A percentile compares a stretch with the other conserved stretches of the same genome.
These are phyloP conservation scores for Orbilia blumenaviensis DNA, from an alignment of 2,329 filamentous ascomycete species.

Conservation along the genomic window DNA sequence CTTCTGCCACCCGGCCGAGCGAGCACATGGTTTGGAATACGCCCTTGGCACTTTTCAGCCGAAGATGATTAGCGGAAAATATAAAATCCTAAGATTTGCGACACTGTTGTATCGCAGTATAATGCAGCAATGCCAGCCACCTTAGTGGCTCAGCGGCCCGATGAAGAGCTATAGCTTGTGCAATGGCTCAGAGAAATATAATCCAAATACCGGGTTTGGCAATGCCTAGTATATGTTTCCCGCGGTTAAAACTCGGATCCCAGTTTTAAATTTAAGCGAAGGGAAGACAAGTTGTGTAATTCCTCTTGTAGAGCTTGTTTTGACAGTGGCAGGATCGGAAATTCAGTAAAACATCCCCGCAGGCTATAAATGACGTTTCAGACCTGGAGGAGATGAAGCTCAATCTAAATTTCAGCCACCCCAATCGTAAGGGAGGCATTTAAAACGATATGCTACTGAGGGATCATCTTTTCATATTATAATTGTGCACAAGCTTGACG, in stretches of 20 bases:
- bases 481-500: no score
- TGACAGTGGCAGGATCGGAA: not conserved
- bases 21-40: not conserved
- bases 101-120: not conserved
- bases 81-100: not conserved
- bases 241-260: not conserved
- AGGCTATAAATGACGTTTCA: conserved; percentile 1
- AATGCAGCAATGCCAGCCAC: not conserved
- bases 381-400: not conserved
- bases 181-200: not conserved
- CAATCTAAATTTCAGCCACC: no score
- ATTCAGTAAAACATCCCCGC: not conserved
- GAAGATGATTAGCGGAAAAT: not conserved
- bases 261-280: conserved; percentile 3
- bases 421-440: no score
- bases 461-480: no score
- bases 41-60: not conserved
- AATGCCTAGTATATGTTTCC: not conserved
- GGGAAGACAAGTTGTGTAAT: not conserved
- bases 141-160: not conserved
- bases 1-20: not conserved
- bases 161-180: not conserved
- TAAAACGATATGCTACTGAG: no score
- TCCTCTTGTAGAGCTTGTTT: not conserved
- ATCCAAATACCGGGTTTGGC: not conserved